A percentile compares a stretch with the other conserved stretches of the same genome.
Evolutionary conservation across 148 eudicot species (phyloP).

Genomic region (Beta vulgaris): DNA sequence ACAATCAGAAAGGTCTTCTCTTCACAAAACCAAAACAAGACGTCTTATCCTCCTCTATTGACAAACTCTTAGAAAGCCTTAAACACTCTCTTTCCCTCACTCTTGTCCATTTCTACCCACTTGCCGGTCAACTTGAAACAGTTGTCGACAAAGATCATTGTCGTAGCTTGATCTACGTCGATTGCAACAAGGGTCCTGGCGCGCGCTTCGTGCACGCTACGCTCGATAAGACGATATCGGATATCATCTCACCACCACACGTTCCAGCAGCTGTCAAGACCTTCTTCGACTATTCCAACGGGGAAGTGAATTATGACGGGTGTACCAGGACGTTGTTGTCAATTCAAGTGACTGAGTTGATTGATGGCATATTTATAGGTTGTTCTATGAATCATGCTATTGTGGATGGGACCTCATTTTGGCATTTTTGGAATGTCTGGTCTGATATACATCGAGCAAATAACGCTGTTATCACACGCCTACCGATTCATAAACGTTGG

Average conservation of each 20-base stretch:
- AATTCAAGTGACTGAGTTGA: neutral
- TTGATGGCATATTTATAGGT: slow-evolving; percentile 10
- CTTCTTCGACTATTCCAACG: neutral
- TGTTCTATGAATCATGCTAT: slow-evolving; percentile 11
- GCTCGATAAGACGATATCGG: neutral
- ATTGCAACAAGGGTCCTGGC: slow-evolving; percentile 19
- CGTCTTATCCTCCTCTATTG: neutral
- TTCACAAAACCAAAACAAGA: slow-evolving; percentile 10
- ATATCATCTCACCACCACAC: slow-evolving; percentile 4
- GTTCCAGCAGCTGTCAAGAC: neutral
- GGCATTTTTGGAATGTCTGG: slow-evolving; percentile 17
- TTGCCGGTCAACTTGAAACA: slow-evolving; percentile 19
- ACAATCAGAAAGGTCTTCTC: slow-evolving; percentile 24
- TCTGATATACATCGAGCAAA: neutral
- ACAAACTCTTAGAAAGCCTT: neutral
- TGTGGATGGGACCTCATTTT: neutral
- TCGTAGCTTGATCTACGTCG: neutral
- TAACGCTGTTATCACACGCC: neutral
- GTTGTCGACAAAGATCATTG: neutral
- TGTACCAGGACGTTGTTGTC: neutral
- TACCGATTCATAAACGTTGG: no score
- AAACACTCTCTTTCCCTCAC: slow-evolving; percentile 5
- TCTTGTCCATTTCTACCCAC: slow-evolving; percentile 24
- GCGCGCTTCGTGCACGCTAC: slow-evolving; percentile 7
- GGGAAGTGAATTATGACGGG: neutral